Percentiles rank a stretch among this genome's conserved stretches.
phyloP scores from a whole-genome alignment of 108 stramenopile genomes.

The Skeletonema costatum region DNA sequence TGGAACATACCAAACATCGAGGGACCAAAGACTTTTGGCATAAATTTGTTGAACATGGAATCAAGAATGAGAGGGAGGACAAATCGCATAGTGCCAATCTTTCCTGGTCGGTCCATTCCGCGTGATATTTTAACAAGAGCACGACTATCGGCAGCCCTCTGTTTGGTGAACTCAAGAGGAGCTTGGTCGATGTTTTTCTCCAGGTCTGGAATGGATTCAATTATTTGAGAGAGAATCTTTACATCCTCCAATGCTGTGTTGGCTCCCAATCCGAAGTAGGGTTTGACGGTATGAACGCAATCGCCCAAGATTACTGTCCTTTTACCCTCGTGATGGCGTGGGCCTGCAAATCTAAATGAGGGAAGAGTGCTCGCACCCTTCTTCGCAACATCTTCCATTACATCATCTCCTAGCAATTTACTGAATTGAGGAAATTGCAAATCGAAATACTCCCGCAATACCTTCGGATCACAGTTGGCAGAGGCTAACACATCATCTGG shows the following conservation, averaged over 20 bases:
- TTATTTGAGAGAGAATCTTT: conserved; percentile 21
- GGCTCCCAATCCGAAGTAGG: conserved; percentile 91
- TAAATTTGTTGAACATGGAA: conserved; percentile 51
- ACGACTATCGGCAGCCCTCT: conserved; percentile 62
- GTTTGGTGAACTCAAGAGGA: conserved; percentile 36
- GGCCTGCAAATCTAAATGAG: conserved; percentile 55
- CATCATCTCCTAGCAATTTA: conserved; percentile 47
- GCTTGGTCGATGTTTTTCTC: conserved; percentile 1
- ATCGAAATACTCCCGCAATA: conserved; percentile 50
- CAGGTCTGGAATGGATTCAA: conserved; percentile 7
- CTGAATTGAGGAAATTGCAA: conserved; percentile 59
- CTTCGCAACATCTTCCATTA: conserved; percentile 46
- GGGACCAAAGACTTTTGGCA: conserved; percentile 56
- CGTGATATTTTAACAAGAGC: conserved; percentile 66
- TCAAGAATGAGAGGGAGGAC: conserved; percentile 69
- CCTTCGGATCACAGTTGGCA: conserved; percentile 23
- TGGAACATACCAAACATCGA: conserved; percentile 63
- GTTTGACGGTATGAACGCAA: conserved; percentile 68
- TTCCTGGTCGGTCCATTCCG: conserved; percentile 55
- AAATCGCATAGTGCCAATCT: conserved; percentile 56
- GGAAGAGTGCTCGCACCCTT: conserved; percentile 53
- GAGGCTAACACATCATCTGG: conserved; percentile 43
- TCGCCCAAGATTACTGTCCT: conserved; percentile 59
- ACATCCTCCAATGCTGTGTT: conserved; percentile 96
- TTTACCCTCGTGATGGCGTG: conserved; percentile 48